Percentiles rank a stretch among this genome's conserved stretches.
Evolutionary conservation across 1,284 basidiomycete genomes (phyloP).

Genomic region (Puccinia polysora): DNA sequence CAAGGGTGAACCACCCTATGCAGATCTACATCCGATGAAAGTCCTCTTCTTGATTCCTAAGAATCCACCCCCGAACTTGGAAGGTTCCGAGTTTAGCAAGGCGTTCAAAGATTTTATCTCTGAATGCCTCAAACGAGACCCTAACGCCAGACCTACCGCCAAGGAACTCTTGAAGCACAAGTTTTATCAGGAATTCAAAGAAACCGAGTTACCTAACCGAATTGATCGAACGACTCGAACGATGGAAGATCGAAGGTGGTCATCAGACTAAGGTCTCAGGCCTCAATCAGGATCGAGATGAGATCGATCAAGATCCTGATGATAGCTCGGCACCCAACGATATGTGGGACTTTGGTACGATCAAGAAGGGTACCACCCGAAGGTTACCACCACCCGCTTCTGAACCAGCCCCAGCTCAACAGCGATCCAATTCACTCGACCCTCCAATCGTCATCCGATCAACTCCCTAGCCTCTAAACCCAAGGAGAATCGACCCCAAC

Average conservation of each 20-base stretch:
- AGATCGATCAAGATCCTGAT: conserved; percentile 59
- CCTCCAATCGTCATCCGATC: conserved; percentile 56
- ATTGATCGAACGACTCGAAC: conserved; percentile 85
- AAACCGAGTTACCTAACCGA: conserved; percentile 91
- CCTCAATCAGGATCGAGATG: conserved; percentile 67
- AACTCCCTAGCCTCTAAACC: conserved; percentile 59
- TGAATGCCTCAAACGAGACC: conserved; percentile 87
- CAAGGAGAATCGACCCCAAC: conserved; percentile 59
- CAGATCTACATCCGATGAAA: conserved; percentile 98
- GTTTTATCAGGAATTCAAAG: conserved; percentile 86
- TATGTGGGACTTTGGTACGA: conserved; percentile 90
- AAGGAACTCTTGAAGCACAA: conserved; percentile 91
- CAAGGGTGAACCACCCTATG: conserved; percentile 94
- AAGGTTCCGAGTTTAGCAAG: conserved; percentile 74
- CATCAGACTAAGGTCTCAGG: conserved; percentile 54
- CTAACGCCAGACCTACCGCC: conserved; percentile 85
- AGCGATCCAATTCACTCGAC: conserved; percentile 56
- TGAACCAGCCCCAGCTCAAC: conserved; percentile 4
- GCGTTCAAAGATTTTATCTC: conserved; percentile 90
- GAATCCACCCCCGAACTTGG: conserved; percentile 85
- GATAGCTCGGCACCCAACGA: conserved; percentile 70
- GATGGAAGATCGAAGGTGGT: conserved; percentile 72
- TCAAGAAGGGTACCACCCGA: conserved; percentile 59
- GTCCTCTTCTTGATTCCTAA: conserved; percentile 97
- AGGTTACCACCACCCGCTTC: conserved; percentile 25